Percentiles rank a stretch among this genome's conserved stretches.
These are phyloP conservation scores for Termitomyces sp. DNA, from an alignment of 768 basidiomycete genomes.

Conservation along the genomic window DNA sequence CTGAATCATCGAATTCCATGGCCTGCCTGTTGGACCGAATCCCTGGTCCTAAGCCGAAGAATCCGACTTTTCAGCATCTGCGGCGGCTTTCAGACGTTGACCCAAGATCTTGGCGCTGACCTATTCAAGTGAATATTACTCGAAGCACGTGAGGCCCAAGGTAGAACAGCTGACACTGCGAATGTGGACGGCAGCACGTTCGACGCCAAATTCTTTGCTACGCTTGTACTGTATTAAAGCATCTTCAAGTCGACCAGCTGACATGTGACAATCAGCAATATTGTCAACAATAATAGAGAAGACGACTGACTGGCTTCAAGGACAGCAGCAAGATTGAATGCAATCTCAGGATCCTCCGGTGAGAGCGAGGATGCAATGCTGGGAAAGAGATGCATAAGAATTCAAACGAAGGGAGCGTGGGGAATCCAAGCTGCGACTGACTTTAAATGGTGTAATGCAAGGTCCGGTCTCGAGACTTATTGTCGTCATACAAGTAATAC, in stretches of 20 bases:
- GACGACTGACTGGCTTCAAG: conserved; percentile 75
- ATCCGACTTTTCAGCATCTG: conserved; percentile 33
- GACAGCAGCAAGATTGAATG: conserved; percentile 88
- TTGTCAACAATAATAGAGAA: conserved; percentile 3
- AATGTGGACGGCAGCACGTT: conserved; percentile 77
- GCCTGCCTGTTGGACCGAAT: conserved; percentile 2
- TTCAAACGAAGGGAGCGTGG: conserved; percentile 20
- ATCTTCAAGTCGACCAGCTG: conserved; percentile 77
- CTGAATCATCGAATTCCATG: background rate
- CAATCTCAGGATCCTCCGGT: conserved; percentile 87
- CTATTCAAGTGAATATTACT: conserved; percentile 30
- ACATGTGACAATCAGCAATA: conserved; percentile 19
- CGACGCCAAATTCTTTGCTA: conserved; percentile 72
- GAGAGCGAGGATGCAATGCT: conserved; percentile 81
- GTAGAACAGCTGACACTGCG: conserved; percentile 56
- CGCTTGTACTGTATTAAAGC: conserved; percentile 78
- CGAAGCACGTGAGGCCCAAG: conserved; percentile 2
- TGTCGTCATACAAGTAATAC: conserved; percentile 1
- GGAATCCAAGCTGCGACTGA: conserved; percentile 27
- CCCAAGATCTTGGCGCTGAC: conserved; percentile 79
- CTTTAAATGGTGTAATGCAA: conserved; percentile 82
- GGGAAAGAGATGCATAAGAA: conserved; percentile 25
- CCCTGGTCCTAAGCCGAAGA: conserved; percentile 20
- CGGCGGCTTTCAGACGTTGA: conserved; percentile 46
- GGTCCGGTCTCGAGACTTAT: conserved; percentile 71